These are phyloP conservation scores for Bacidia rubella DNA, from an alignment of 495 filamentous ascomycete species.

Conservation along the genomic window DNA sequence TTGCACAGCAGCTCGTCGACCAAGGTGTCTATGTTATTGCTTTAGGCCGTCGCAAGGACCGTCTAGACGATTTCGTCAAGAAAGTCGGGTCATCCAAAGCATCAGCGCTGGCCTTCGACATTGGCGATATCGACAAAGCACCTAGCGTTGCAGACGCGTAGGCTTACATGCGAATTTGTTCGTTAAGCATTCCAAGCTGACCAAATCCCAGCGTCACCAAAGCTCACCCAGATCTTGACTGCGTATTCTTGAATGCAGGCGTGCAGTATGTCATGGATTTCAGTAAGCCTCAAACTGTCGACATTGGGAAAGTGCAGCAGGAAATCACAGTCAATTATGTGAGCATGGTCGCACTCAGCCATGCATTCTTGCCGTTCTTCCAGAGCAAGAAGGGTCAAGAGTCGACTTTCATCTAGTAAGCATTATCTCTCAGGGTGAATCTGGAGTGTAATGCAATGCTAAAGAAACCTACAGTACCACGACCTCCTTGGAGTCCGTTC, in stretches of 20 bases:
- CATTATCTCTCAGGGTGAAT: neutral
- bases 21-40: constrained; percentile 47
- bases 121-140: constrained; percentile 46
- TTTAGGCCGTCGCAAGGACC: constrained; percentile 51
- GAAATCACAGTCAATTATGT: constrained; percentile 60
- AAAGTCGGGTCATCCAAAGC: constrained; percentile 45
- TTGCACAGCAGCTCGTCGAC: constrained; percentile 49
- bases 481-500: constrained; percentile 30
- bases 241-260: constrained; percentile 29
- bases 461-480: constrained; percentile 24
- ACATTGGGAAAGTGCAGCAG: constrained; percentile 35
- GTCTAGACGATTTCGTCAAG: constrained; percentile 46
- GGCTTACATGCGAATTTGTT: neutral
- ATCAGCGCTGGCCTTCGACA: constrained; percentile 43
- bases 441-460: neutral
- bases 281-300: constrained; percentile 40
- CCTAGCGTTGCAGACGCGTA: constrained; percentile 40
- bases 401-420: constrained; percentile 27
- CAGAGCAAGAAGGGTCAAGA: constrained; percentile 30
- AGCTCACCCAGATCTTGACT: constrained; percentile 38
- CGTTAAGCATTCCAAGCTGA: neutral
- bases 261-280: constrained; percentile 45
- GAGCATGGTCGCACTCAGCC: constrained; percentile 44
- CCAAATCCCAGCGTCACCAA: constrained; percentile 32
- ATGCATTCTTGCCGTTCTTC: constrained; percentile 52